phyloP scores from a whole-genome alignment of 2,329 filamentous ascomycete genomes.

The Botrytis paeoniae region DNA sequence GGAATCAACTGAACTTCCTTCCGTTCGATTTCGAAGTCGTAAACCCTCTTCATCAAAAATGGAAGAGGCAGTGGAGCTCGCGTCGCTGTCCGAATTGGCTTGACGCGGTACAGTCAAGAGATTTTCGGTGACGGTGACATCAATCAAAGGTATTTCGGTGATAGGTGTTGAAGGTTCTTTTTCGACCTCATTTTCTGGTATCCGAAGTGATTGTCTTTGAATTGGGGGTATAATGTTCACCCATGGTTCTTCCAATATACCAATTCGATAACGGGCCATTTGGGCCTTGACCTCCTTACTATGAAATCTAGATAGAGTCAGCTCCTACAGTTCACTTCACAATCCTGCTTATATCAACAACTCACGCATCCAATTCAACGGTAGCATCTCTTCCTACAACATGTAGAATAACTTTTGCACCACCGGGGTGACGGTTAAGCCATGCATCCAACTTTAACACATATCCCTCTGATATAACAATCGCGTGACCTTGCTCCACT shows the following conservation, averaged over 20 bases:
- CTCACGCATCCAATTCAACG: constrained; percentile 86
- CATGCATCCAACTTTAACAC: constrained; percentile 88
- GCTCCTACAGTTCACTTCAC: not conserved
- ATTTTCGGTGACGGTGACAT: constrained; percentile 59
- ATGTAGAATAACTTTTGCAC: constrained; percentile 84
- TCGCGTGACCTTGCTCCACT: constrained; percentile 14
- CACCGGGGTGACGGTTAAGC: constrained; percentile 87
- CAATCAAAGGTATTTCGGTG: not conserved
- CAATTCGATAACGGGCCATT: constrained; percentile 81
- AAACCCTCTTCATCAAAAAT: not conserved
- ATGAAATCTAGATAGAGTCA: constrained; percentile 61
- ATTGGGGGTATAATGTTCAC: constrained; percentile 86
- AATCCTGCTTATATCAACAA: constrained; percentile 25
- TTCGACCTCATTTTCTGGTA: not conserved
- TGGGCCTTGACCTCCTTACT: constrained; percentile 70
- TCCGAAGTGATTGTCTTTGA: constrained; percentile 46
- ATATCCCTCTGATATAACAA: constrained; percentile 7
- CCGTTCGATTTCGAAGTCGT: constrained; percentile 20
- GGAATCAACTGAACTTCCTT: constrained; percentile 39
- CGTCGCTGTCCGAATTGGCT: constrained; percentile 2
- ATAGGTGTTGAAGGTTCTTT: constrained; percentile 9
- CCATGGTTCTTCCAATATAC: constrained; percentile 78
- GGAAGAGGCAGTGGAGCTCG: constrained; percentile 4
- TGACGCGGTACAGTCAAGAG: constrained; percentile 49
- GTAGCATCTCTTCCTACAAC: constrained; percentile 94